phyloP scores from a whole-genome alignment of 768 basidiomycete species.

The Rhodotorula diobovata region DNA sequence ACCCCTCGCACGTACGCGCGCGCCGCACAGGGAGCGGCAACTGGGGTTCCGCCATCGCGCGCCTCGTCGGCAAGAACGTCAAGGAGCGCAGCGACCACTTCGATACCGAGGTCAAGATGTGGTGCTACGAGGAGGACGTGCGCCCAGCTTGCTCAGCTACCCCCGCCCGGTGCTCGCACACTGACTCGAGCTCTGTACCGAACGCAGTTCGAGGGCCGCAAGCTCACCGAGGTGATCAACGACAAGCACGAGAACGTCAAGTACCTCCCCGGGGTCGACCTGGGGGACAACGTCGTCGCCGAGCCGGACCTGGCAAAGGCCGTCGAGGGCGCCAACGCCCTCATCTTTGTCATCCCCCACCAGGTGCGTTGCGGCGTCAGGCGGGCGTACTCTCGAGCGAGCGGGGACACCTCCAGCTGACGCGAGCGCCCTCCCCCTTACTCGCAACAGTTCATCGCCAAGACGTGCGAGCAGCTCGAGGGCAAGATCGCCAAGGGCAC shows the following conservation, averaged over 20 bases:
- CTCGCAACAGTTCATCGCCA: constrained; percentile 47
- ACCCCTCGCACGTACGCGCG: not conserved
- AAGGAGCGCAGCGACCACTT: constrained; percentile 47
- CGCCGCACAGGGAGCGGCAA: constrained; percentile 33
- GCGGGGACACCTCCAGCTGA: not conserved
- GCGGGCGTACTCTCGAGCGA: too few species aligned
- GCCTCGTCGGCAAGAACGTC: constrained; percentile 49
- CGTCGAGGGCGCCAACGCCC: constrained; percentile 50
- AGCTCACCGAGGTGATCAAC: constrained; percentile 52
- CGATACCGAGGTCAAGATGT: constrained; percentile 50
- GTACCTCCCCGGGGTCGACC: constrained; percentile 49
- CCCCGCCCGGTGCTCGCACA: not conserved
- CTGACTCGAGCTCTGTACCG: not conserved
- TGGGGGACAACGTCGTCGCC: constrained; percentile 50
- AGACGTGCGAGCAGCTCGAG: constrained; percentile 48
- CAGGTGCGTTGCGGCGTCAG: constrained; percentile 45
- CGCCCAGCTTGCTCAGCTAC: constrained; percentile 27
- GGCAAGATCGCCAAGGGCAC: constrained; percentile 48
- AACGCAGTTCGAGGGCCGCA: constrained; percentile 38
- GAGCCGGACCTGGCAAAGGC: constrained; percentile 50
- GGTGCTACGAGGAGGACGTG: constrained; percentile 53
- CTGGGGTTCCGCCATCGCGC: constrained; percentile 51
- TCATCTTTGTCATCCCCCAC: constrained; percentile 54
- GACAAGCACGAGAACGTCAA: constrained; percentile 51
- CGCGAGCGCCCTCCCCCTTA: not conserved